Evolutionary conservation across 768 basidiomycete species (phyloP), one percentile per base, ranked within the genome.

Genomic region (Agrocybe praecox): DNA sequence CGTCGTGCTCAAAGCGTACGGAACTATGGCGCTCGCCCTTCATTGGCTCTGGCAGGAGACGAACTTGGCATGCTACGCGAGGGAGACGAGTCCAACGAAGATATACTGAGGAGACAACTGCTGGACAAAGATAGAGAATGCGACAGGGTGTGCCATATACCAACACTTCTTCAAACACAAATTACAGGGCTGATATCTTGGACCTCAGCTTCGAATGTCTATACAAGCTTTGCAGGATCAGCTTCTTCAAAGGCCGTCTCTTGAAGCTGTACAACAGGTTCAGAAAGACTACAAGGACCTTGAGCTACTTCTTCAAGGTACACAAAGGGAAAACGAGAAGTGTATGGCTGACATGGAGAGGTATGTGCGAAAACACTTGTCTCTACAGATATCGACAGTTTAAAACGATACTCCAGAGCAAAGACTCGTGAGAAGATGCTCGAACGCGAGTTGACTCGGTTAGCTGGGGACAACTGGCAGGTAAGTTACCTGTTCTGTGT

Each of bases 401-500:
- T 4, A 17, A 42, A 22, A 17, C n/a, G 19, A 26, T 49, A 34
- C 50, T 54, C 7, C 62, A 86, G 88, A 60, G 80, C 76, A 2
- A 89, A 83, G 56, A 78, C 77, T n/a, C 78, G 92, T 48, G 89
- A 92, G 71, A 89, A 90, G 69, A 77, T 84, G 71, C 80, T 93
- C 33, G 92, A 94, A 66, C 80, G 83, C 29, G 88, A 90, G 47
- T 69, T 94, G 14, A 76, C 83, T 6, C 86, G 82, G 59, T 71
- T 92, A 19, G 88, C 84, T 1, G 92, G 92, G 0, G 86, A 89
- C 52, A 88, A 92, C 65, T 94, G 92, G 92, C 89, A 92, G 84
- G 89, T 87, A 55, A 61, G 44, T 40, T 23, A 21, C 23, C 9
- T 19, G 8, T 23, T 46, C 40, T 36, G 29, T 29, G 6, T 24